Evolutionary conservation across 306 rosid genomes (phyloP).

Genomic region (Cucurbita argyrosperma): DNA sequence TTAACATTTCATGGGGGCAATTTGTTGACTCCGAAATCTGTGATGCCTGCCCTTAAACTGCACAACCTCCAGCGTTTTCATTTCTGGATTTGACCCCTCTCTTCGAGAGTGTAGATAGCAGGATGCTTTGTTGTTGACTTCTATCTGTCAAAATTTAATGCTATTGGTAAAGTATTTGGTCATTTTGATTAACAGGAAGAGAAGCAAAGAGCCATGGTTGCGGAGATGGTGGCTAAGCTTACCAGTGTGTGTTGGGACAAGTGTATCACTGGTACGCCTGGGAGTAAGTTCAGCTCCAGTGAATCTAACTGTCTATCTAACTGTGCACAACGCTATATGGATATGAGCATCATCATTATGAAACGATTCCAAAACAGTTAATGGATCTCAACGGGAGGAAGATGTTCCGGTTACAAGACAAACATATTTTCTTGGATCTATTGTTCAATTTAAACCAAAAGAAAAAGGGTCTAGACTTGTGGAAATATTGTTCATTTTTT

Average conservation of each 20-base stretch:
- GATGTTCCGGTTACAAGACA: not conserved
- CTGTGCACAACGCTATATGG: conserved; percentile 79
- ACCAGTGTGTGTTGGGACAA: conserved; percentile 85
- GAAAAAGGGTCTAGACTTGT: not conserved
- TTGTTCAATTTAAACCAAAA: not conserved
- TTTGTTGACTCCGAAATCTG: not conserved
- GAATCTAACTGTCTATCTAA: conserved; percentile 57
- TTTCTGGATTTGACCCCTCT: not conserved
- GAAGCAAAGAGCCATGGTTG: conserved; percentile 55
- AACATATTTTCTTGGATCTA: not conserved
- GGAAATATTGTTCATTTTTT: not conserved
- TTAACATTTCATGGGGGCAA: not conserved
- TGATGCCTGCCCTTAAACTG: not conserved
- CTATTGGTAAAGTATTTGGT: not conserved
- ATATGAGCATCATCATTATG: conserved; percentile 52
- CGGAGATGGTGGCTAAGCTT: conserved; percentile 77
- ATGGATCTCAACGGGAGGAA: conserved; percentile 17
- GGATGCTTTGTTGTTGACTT: not conserved
- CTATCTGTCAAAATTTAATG: not conserved
- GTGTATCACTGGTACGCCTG: conserved; percentile 69
- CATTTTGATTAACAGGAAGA: conserved; percentile 48
- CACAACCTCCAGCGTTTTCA: not conserved
- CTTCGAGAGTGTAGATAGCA: not conserved
- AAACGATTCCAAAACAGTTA: conserved; percentile 62
- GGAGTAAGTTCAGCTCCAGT: conserved; percentile 77